Base-by-base conservation (phyloP, 257 asterid species). In the Thymus mandschuricus region DNA sequence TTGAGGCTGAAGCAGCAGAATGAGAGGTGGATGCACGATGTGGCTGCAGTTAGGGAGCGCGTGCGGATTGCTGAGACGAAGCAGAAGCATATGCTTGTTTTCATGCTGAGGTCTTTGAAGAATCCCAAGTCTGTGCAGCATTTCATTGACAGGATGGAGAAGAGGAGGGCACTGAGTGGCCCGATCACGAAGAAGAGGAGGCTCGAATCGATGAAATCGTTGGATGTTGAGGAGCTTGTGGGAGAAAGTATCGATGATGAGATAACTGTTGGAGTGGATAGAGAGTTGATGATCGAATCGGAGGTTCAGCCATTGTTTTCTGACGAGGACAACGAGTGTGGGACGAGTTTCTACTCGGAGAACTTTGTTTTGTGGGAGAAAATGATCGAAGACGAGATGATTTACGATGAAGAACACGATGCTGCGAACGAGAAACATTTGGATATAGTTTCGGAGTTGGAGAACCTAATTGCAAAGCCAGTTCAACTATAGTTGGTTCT, bases 301-400 rank as follows among this genome's bases (percentile, higher is more conserved):
- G 95, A 86, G 55, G 76, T 81, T 0, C 78, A 61, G 1, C 21
- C 82, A 8, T 85, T 82, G 55, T 79, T 82, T 12, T 75, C 87
- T 0, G 95, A 83, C 13, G 75, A 48, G 58, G 89, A 81, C 21
- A 66, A 1, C 64, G 38, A 21, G 67, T 68, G 41, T 6, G 59
- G 0, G 88, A 84, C 8, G 7, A 33, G 49, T 9, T 2, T 30
- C 29, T 11, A 15, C 12, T 76, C 89, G 0, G 97, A 94, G 84
- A 89, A 62, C 55, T 87, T 86, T 44, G 85, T 89, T 4, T 51
- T 91, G 74, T 94, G 97, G 98, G 98, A 94, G 82, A 91, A 94
- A 81, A 75, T 91, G 0, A 86, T 94, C 87, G 97, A 91, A 44
- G 98, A 94, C 60, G 92, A 87, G 60, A 78, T 94, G 96, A 86